Evolutionary conservation across 768 basidiomycete species (phyloP), one percentile per base, ranked within the genome.

Genomic region (Rhodotorula taiwanensis): DNA sequence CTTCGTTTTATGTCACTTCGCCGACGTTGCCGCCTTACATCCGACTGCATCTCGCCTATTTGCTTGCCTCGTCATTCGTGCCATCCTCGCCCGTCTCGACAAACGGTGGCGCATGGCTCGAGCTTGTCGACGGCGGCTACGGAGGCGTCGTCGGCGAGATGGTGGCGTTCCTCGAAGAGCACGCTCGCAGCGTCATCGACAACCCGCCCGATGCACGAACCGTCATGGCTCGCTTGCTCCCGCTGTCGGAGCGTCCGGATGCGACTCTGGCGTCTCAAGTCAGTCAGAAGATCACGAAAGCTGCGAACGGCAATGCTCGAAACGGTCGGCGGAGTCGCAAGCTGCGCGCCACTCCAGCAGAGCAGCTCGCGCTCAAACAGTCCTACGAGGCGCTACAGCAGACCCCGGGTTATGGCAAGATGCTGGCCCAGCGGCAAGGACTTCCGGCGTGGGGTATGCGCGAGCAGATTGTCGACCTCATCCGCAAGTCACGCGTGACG

Each of bases 401-500:
- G 54, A 64, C 33, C 60, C 72, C 50, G 18, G 68, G 60, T 36
- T 93, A 86, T 73, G 60, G 72, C 43, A 76, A 79, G 59, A 81
- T 93, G 71, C 72, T 87, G 28, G 74, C 77, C 34, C 76, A 75
- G 23, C 79, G 92, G 63, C 75, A 78, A 70, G 81, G 79, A 58
- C 79, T 95, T 23, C 93, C 93, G 16, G 89, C 90, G 3, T 94
- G 86, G 77, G 73, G 79, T 28, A 82, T 83, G 16, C 81, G 81
- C 71, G 80, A 83, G 27, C 77, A 81, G 20, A 88, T 95, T 68
- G 75, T 91, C 51, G 58, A 77, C 20, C 72, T 79, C 27, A 76
- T 95, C 14, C 78, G 81, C 42, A 76, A 72, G 15, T 83, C 83
- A 69, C 79, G 84, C 52, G 87, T 86, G 5, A 81, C 92, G 2